Evolutionary conservation across 2,329 filamentous ascomycete species (phyloP), one percentile per base, ranked within the genome.

Genomic region (Dactylellina sp.): DNA sequence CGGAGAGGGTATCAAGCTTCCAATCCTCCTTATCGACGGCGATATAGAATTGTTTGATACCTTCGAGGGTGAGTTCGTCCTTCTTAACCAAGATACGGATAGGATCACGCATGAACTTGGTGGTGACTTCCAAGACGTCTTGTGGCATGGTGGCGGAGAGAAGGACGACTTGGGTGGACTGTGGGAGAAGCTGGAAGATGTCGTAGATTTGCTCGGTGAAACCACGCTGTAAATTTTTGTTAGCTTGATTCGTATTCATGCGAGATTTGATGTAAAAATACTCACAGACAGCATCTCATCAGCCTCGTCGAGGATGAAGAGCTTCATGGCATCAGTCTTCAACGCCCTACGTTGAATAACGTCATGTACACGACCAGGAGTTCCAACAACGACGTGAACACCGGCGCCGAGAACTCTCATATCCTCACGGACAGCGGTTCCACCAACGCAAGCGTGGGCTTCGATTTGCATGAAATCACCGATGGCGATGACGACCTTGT

Each of bases 141-240:
- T 97, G 93, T 81, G 95, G 95, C 89, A 99, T 96, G 83, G 95
- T 99, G 81, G 95, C 95, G 74, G 95, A 98, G 65, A 99, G 89
- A 71, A 99, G 91, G 79, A 98, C 94, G 78, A 99, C 95, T 88
- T 99, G 95, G 82, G 94, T 99, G 76, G 92, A 93, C 85, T 97
- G 95, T 70, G 95, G 95, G 63, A 99, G 91, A 75, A 97, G 91
- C 85, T 97, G 94, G 90, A 97, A 99, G 85, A 99, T 96, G 84
- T 99, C 95, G 88, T 99, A 99, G 86, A 99, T 99, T 87, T 99
- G 95, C 87, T 99, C 95, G 80, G 93, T 97, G 89, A 99, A 99
- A 87, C 95, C 95, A 81, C 94, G 94, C 88, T 92, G 77, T 24
- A 40, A 14, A 3, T 14, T 4, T 40, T 14, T 14, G 37, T 14